Percentiles rank a stretch among this genome's conserved stretches.
Conservation (phyloP, 1,139 yeast genomes). For the Lipomyces yarrowii region DNA sequence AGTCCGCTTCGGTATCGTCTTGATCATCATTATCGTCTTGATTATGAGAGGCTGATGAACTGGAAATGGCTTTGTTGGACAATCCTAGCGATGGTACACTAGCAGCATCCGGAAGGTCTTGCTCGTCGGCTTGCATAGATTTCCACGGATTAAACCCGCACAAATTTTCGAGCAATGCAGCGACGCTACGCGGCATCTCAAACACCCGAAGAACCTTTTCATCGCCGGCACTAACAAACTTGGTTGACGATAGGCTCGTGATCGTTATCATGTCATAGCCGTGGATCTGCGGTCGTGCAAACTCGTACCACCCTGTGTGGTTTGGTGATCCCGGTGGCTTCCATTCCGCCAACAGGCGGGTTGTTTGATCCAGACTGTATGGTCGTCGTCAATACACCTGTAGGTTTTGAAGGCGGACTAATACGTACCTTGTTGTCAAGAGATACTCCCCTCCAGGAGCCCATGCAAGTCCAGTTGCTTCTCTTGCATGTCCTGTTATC, state of each 20-base stretch:
- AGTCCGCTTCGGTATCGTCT: slow-evolving; percentile 43
- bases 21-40: slow-evolving; percentile 45
- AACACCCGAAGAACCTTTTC: slow-evolving; percentile 90
- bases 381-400: neutral
- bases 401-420: neutral
- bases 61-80: slow-evolving; percentile 81
- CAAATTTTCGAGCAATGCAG: slow-evolving; percentile 58
- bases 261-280: slow-evolving; percentile 95
- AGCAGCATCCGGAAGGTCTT: slow-evolving; percentile 70
- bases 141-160: slow-evolving; percentile 48
- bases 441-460: slow-evolving; percentile 63
- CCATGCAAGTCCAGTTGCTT: slow-evolving; percentile 84
- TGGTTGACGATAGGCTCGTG: slow-evolving; percentile 59
- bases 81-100: slow-evolving; percentile 91
- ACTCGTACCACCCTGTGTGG: slow-evolving; percentile 71
- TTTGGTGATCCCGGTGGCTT: slow-evolving; percentile 12
- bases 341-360: slow-evolving; percentile 79
- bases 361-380: slow-evolving; percentile 85
- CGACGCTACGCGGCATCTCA: slow-evolving; percentile 83
- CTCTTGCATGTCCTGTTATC: slow-evolving; percentile 73
- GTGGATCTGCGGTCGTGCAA: slow-evolving; percentile 96
- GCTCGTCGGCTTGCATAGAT: slow-evolving; percentile 19
- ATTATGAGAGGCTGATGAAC: slow-evolving; percentile 45
- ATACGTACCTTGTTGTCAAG: slow-evolving; percentile 53
- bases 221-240: slow-evolving; percentile 92